Base-by-base conservation (phyloP, 2,329 filamentous ascomycete species). In the Polychaeton citri region DNA sequence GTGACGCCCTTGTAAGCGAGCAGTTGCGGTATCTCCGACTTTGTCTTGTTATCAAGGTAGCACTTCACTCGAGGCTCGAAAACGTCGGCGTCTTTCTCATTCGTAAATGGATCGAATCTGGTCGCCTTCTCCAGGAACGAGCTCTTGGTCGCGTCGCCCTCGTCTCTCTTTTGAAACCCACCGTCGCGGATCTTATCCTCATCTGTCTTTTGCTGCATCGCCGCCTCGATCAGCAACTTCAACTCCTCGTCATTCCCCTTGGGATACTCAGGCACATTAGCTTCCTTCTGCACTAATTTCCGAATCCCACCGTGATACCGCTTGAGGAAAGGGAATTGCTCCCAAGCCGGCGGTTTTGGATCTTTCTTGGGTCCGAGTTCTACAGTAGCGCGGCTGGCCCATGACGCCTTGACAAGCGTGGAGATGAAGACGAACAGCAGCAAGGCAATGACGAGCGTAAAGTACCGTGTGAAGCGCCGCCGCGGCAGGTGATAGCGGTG, bases 251-350 rank as follows among this genome's bases (percentile, higher is more conserved):
- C 75, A 33, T 71, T 68, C 2, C 70, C 60, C 6, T 69, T 68
- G 1, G 90, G 88, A 53, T 93, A 96, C 52, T 96, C 83, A 0
- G 87, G 79, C 7, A 69, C 64, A 45, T 87, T 88, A 33, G 82
- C 65, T 10, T 68, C 57, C 18, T 76, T 62, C 0, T 74, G 60
- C 0, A 82, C 73, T 42, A 98, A 54, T 0, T 72, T 80, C 44
- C 79, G 71, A 40, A 98, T 70, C 1, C 90, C 90, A 10, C 86
- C 88, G 55, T 95, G 90, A 55, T 95, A 98, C 43, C 87, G 72
- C 41, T 79, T 79, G 42, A 98, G 59, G 51, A 94, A 92, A 0
- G 77, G 75, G 54, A 93, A 96, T 7, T 71, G 73, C 55, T 93
- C 83, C 86, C 87, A 96, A n/a, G 72, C 60, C 9, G 83, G 81